Evolutionary conservation across 2,329 filamentous ascomycete species (phyloP).

Genomic region (Aspergillus sp.): DNA sequence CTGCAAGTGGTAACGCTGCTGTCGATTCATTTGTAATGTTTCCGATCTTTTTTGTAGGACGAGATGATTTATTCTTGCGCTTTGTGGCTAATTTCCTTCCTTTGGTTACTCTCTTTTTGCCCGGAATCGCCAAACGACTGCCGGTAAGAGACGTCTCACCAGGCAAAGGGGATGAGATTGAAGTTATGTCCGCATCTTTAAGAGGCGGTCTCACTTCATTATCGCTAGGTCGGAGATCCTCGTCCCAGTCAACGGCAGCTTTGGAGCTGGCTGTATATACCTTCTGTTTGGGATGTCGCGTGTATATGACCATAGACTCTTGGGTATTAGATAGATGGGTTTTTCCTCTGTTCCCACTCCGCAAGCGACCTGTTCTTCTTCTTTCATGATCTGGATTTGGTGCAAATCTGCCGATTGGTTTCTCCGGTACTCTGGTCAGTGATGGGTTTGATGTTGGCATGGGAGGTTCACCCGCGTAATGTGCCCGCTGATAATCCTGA

Average conservation of each 20-base stretch:
- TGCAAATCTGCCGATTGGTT: not conserved
- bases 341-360: not conserved
- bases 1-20: not conserved
- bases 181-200: conserved; percentile 13
- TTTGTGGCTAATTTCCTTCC: not conserved
- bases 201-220: conserved; percentile 9
- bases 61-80: not conserved
- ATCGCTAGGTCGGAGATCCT: conserved; percentile 32
- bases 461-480: not conserved
- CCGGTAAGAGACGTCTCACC: conserved; percentile 5
- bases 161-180: conserved; percentile 19
- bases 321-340: conserved; percentile 16
- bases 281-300: conserved; percentile 20
- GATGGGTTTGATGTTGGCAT: not conserved
- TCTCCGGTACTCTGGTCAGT: not conserved
- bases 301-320: conserved; percentile 20
- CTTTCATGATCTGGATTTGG: not conserved
- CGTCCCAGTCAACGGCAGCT: conserved; percentile 32
- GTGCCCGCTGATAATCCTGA: not conserved
- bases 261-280: conserved; percentile 20
- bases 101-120: not conserved
- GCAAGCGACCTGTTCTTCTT: not conserved
- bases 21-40: not conserved
- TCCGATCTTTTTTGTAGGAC: not conserved
- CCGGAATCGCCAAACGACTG: not conserved